Evolutionary conservation across 257 asterid genomes (phyloP).

Genomic region (Fraxinus pennsylvanica): DNA sequence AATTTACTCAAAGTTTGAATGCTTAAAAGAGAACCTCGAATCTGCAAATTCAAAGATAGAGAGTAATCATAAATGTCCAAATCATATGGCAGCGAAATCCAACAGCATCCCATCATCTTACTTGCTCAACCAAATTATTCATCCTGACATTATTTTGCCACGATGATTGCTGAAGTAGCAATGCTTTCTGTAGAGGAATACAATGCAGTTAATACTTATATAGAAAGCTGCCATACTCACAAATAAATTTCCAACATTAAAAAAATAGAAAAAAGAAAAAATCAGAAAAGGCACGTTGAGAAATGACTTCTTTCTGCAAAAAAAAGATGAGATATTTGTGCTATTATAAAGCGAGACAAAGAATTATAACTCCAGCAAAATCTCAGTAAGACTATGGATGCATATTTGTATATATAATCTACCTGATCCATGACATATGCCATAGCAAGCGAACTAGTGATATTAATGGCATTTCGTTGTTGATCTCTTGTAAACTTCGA

Average conservation of each 20-base stretch:
- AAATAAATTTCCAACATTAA: neutral
- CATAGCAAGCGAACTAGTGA: slow-evolving; percentile 78
- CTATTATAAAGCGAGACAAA: slow-evolving; percentile 3
- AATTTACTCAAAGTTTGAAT: slow-evolving; percentile 78
- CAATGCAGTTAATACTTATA: slow-evolving; percentile 13
- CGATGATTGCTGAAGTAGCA: slow-evolving; percentile 81
- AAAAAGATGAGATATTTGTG: slow-evolving; percentile 4
- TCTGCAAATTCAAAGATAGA: slow-evolving; percentile 41
- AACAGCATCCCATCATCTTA: slow-evolving; percentile 39
- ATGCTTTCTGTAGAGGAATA: slow-evolving; percentile 71
- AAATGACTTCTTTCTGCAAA: slow-evolving; percentile 15
- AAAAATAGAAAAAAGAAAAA: neutral
- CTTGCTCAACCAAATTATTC: slow-evolving; percentile 96
- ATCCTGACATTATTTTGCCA: slow-evolving; percentile 95
- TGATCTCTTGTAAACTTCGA: slow-evolving; percentile 60
- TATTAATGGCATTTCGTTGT: slow-evolving; percentile 68
- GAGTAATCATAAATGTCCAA: slow-evolving; percentile 21
- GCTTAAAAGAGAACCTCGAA: slow-evolving; percentile 81
- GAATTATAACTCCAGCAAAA: slow-evolving; percentile 3
- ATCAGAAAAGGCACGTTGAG: neutral
- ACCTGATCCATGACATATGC: slow-evolving; percentile 99
- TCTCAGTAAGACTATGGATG: neutral
- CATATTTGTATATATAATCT: slow-evolving; percentile 13
- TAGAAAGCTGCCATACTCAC: slow-evolving; percentile 1
- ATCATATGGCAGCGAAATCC: slow-evolving; percentile 18